Evolutionary conservation across 768 basidiomycete genomes (phyloP).

Genomic region (Macrolepiota dolichaula): DNA sequence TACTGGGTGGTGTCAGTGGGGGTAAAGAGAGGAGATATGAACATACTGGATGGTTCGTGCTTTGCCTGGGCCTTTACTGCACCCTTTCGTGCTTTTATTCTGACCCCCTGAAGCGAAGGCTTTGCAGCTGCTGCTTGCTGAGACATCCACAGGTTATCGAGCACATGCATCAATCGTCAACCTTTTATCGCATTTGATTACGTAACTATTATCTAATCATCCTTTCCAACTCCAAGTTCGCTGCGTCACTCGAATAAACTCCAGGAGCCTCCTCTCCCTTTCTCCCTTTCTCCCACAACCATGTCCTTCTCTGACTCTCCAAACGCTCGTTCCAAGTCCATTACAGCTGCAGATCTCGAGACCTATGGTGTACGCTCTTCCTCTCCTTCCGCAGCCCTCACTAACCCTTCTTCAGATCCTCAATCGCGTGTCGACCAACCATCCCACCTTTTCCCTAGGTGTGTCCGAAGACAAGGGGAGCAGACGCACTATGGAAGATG

Average conservation of each 20-base stretch:
- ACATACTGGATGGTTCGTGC: conserved; percentile 79
- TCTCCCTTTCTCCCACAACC: conserved; percentile 8
- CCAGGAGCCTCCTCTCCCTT: background rate
- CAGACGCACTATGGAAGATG: conserved; percentile 94
- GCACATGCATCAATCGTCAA: background rate
- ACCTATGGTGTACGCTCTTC: conserved; percentile 65
- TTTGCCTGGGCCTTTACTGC: conserved; percentile 90
- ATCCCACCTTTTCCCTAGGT: conserved; percentile 67
- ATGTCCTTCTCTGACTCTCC: conserved; percentile 56
- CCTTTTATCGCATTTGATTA: background rate
- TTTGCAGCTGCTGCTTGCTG: conserved; percentile 79
- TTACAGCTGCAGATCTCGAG: conserved; percentile 74
- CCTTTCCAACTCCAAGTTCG: conserved; percentile 10
- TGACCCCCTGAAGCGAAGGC: conserved; percentile 90
- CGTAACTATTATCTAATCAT: conserved; percentile 13
- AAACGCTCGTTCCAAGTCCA: conserved; percentile 79
- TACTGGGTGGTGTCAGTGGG: conserved; percentile 39
- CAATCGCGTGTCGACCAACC: conserved; percentile 71
- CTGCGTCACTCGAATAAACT: conserved; percentile 4
- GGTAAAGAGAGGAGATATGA: conserved; percentile 5
- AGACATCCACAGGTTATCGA: conserved; percentile 75
- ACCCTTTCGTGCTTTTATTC: conserved; percentile 91
- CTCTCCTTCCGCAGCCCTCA: conserved; percentile 2
- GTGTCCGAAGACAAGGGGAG: conserved; percentile 84
- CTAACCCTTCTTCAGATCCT: conserved; percentile 43